Evolutionary conservation across 225 moss, liverwort and hornwort species (phyloP), one percentile per base, ranked within the genome.

Genomic region (Antitrichia curtipendula): DNA sequence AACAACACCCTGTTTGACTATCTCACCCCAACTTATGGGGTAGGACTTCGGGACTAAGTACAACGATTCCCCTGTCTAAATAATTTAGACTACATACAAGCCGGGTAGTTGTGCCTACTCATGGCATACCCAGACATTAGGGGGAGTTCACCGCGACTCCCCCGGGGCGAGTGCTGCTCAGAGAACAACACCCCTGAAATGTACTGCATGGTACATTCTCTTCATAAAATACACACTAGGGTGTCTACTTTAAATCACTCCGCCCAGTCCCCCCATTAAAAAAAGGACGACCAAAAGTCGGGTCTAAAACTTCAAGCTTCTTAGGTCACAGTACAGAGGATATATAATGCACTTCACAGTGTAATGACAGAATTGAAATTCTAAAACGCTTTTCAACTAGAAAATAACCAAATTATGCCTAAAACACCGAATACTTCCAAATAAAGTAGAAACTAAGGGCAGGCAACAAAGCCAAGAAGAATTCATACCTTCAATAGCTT

Each of bases 401-500:
- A 38, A 31, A 50, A 56, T 8, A 63, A 38, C 38, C n/a, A 19
- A 79, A 23, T 21, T 36, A 73, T 7, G 12, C 27, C 64, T 31
- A 17, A 84, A 56, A 47, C 15, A 47, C 22, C 19, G 21, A 47
- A 11, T n/a, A 27, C 9, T 75, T 50, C 41, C n/a, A 36, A 47
- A 40, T 12, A 28, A 53, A 50, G 6, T 27, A 84, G 53, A 14
- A 34, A 10, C 16, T 31, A 57, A 40, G 2, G 27, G 5, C 36
- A 41, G 13, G 38, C 4, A 52, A 12, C 4, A 32, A 68, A 47
- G 6, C 11, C 28, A 5, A 25, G 8, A 71, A 20, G 10, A 49
- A 13, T 13, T 13, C 56, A 23, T 75, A 93, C 93, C 93, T 87
- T 93, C 93, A 58, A 92, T 92, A 59, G 93, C 93, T 88, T 93